A percentile compares a stretch with the other conserved stretches of the same genome.
phyloP scores from a whole-genome alignment of 805 yeast genomes.

The Danielia oregonensis region DNA sequence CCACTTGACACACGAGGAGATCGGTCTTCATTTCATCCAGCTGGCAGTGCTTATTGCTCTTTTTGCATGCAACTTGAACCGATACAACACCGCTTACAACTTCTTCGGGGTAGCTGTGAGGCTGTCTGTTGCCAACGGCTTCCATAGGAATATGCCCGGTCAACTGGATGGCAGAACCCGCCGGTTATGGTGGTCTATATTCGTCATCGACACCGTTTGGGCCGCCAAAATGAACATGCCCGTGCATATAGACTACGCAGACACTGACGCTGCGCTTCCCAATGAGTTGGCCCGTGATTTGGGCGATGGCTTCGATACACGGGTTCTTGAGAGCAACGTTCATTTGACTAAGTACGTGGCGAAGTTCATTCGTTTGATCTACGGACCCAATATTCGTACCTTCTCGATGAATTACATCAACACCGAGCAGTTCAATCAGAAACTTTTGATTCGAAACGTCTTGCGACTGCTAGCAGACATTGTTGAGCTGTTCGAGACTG shows the following conservation, averaged over 20 bases:
- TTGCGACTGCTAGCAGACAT: conserved; percentile 26
- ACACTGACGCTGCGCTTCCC: conserved; percentile 42
- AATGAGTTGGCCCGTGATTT: conserved; percentile 23
- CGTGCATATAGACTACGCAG: conserved; percentile 39
- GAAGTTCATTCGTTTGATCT: conserved; percentile 30
- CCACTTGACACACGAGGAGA: conserved; percentile 28
- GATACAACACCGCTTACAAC: conserved; percentile 36
- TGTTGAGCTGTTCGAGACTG: conserved; percentile 29
- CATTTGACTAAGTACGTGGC: conserved; percentile 38
- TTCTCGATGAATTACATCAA: conserved; percentile 38
- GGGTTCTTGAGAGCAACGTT: conserved; percentile 33
- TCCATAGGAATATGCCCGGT: conserved; percentile 27
- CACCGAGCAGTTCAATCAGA: conserved; percentile 37
- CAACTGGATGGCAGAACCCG: conserved; percentile 19
- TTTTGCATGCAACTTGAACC: conserved; percentile 33
- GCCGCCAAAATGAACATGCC: conserved; percentile 37
- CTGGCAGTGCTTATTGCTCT: conserved; percentile 31
- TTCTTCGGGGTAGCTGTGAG: conserved; percentile 39
- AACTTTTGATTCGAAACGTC: conserved; percentile 29
- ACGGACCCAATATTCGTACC: conserved; percentile 39
- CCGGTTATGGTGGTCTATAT: conserved; percentile 42
- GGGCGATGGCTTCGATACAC: conserved; percentile 27
- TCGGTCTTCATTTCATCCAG: conserved; percentile 32
- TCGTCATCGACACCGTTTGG: conserved; percentile 38
- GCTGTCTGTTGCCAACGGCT: conserved; percentile 34